These are phyloP conservation scores for Pachysolen tannophilus DNA, from an alignment of 805 yeast species.

Conservation along the genomic window DNA sequence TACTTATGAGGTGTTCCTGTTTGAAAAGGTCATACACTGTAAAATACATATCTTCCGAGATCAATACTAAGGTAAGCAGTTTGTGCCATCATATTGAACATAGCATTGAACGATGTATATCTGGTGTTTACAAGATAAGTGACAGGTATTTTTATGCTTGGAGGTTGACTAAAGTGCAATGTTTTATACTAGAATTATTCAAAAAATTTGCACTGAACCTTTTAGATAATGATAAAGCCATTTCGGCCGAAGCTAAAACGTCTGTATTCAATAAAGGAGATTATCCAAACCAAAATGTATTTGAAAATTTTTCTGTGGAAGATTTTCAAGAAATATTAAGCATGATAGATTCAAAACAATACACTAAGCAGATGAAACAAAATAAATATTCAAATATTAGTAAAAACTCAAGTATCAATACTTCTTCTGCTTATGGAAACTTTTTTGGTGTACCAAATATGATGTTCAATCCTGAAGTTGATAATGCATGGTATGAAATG, in stretches of 20 bases:
- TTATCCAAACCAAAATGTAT: conserved; percentile 7
- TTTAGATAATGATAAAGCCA: neutral
- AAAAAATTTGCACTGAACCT: conserved; percentile 6
- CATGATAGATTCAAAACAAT: conserved; percentile 3
- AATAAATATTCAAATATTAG: too few species aligned
- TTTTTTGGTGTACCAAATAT: neutral
- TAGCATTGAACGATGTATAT: conserved; percentile 33
- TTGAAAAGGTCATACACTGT: conserved; percentile 13
- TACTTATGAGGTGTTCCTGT: conserved; percentile 22
- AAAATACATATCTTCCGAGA: too few species aligned
- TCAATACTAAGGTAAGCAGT: too few species aligned
- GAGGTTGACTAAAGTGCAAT: conserved; percentile 55
- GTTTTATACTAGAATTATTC: conserved; percentile 29
- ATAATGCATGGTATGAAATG: conserved; percentile 2
- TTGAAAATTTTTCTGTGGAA: conserved; percentile 11
- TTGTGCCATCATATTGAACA: conserved; percentile 24
- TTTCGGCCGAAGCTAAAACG: neutral
- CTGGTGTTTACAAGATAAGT: conserved; percentile 37
- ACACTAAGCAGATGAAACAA: too few species aligned
- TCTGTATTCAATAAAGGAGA: neutral
- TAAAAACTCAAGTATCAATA: too few species aligned
- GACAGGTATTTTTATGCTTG: conserved; percentile 58
- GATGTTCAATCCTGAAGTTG: conserved; percentile 2
- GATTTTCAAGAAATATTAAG: conserved; percentile 13
- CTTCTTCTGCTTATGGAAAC: neutral